These are phyloP conservation scores for Paratrimastix pyriformis DNA, from an alignment of 78 protist genomes.

Conservation along the genomic window DNA sequence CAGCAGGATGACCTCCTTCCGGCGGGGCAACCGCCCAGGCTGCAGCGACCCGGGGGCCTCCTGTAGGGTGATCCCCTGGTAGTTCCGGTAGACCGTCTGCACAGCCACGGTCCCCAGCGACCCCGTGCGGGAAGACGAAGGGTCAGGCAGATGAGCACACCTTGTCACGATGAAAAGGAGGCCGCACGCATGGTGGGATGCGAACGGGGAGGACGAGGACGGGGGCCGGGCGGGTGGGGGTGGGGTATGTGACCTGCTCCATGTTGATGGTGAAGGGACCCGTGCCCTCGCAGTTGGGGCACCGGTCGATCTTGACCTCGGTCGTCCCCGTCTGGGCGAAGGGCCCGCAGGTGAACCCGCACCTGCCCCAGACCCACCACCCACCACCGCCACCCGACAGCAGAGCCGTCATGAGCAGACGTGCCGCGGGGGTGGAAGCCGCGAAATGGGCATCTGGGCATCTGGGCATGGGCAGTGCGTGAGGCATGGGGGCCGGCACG, in stretches of 20 bases:
- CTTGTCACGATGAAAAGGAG: background rate
- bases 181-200: background rate
- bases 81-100: constrained; percentile 86
- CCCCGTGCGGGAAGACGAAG: background rate
- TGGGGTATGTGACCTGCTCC: background rate
- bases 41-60: constrained; percentile 97
- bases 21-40: constrained; percentile 96
- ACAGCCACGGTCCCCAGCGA: background rate
- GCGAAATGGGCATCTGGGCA: constrained; percentile 47
- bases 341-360: constrained; percentile 69
- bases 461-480: background rate
- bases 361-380: constrained; percentile 71
- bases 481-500: background rate
- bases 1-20: constrained; percentile 76
- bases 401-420: too few relatives aligned
- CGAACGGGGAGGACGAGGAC: background rate
- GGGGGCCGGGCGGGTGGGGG: background rate
- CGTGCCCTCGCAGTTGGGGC: constrained; percentile 57
- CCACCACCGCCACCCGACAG: too few relatives aligned
- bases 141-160: background rate
- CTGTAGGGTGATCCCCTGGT: constrained; percentile 84
- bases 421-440: too few relatives aligned
- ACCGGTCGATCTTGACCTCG: constrained; percentile 7
- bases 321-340: background rate
- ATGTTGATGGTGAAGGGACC: constrained; percentile 72